phyloP scores from a whole-genome alignment of 2,329 filamentous ascomycete species.

The Furcasterigmium furcatum region DNA sequence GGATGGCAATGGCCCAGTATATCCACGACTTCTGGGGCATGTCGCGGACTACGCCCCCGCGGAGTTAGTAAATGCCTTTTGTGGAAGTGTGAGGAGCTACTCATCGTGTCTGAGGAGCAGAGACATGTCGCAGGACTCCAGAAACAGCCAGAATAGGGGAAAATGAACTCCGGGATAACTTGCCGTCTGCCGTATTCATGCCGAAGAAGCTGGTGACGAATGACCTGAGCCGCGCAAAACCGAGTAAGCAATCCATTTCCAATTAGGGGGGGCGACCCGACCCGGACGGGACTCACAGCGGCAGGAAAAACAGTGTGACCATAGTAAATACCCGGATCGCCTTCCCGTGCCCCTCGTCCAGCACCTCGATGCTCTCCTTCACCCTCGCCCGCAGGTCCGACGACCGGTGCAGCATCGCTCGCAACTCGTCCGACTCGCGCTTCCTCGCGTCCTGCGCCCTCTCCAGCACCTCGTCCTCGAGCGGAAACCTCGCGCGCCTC shows the following conservation, averaged over 20 bases:
- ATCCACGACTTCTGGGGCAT: constrained; percentile 31
- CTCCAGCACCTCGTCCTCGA: constrained; percentile 1
- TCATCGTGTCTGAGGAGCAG: no score
- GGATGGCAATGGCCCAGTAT: constrained; percentile 36
- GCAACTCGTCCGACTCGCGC: not conserved
- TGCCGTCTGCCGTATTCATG: constrained; percentile 41
- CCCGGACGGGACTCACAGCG: constrained; percentile 20
- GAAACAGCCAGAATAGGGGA: no score
- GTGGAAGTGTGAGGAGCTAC: no score
- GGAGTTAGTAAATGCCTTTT: no score
- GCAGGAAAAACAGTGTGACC: constrained; percentile 35
- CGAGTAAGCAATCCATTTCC: no score
- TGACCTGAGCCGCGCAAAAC: constrained; percentile 9
- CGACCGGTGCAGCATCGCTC: constrained; percentile 3
- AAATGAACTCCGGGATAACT: no score
- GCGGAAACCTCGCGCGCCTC: not conserved
- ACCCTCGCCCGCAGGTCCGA: constrained; percentile 14
- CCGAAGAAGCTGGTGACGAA: constrained; percentile 33
- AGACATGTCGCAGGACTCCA: no score
- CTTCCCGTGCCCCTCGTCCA: constrained; percentile 24
- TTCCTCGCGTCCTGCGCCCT: not conserved
- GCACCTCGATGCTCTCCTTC: constrained; percentile 19
- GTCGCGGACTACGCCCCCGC: no score
- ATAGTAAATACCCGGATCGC: constrained; percentile 32
- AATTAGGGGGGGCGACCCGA: no score